Conservation (phyloP, 2,329 filamentous ascomycete genomes). For the Pseudogymnoascus sp. region DNA sequence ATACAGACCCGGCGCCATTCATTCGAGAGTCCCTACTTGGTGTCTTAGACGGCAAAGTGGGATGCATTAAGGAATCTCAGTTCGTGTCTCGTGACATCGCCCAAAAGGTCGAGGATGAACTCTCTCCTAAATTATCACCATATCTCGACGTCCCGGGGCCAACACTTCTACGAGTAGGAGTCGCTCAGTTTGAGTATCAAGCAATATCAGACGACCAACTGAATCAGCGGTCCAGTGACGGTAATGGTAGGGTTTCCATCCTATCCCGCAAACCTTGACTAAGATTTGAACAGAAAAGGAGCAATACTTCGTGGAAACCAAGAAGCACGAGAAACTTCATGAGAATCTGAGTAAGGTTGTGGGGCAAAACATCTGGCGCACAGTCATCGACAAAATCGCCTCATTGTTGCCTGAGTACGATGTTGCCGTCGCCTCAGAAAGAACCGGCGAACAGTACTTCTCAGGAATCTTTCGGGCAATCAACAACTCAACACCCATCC, state of each 20-base stretch:
- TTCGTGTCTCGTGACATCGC: too few species aligned
- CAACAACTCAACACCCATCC: constrained; percentile 8
- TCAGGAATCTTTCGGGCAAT: constrained; percentile 12
- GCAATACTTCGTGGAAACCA: constrained; percentile 8
- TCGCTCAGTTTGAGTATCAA: constrained; percentile 14
- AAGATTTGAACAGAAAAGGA: neutral
- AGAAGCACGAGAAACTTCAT: constrained; percentile 5
- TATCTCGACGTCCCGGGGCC: constrained; percentile 10
- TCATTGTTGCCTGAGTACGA: constrained; percentile 11
- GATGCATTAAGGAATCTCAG: too few species aligned
- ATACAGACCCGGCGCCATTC: too few species aligned
- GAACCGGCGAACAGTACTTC: constrained; percentile 8
- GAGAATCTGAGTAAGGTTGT: neutral
- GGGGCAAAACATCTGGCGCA: constrained; percentile 5
- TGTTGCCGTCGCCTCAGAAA: constrained; percentile 10
- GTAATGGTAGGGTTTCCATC: neutral
- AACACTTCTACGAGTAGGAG: constrained; percentile 1
- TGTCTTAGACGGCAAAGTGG: too few species aligned
- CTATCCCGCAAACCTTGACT: too few species aligned
- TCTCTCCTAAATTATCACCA: constrained; percentile 7
- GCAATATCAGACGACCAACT: constrained; percentile 10
- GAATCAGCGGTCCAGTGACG: constrained; percentile 7
- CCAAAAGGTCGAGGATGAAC: neutral
- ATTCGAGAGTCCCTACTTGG: too few species aligned
- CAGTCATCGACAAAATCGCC: constrained; percentile 5